Percentiles rank a stretch among this genome's conserved stretches.
phyloP scores from a whole-genome alignment of 2,329 filamentous ascomycete genomes.

The Didymella keratinophila region DNA sequence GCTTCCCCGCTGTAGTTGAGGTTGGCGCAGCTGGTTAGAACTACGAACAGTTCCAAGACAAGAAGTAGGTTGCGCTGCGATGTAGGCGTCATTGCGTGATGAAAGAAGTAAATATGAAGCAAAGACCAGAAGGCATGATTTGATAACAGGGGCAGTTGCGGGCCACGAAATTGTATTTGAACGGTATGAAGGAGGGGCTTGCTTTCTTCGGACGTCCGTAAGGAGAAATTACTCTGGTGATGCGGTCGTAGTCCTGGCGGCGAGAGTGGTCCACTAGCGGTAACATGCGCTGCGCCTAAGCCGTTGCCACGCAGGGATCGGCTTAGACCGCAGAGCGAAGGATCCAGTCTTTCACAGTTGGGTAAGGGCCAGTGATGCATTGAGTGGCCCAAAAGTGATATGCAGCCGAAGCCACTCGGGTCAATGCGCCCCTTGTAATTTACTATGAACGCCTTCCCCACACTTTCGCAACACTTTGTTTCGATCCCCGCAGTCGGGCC shows the following conservation, averaged over 20 bases:
- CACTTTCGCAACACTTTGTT: constrained; percentile 16
- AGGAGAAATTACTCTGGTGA: constrained; percentile 44
- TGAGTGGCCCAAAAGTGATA: constrained; percentile 10
- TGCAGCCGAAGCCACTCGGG: constrained; percentile 14
- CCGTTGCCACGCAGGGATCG: constrained; percentile 45
- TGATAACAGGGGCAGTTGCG: constrained; percentile 40
- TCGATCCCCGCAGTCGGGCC: constrained; percentile 19
- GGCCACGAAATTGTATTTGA: constrained; percentile 47
- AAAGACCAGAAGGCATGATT: constrained; percentile 44
- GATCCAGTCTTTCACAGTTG: constrained; percentile 19
- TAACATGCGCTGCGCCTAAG: constrained; percentile 36
- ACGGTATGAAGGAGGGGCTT: constrained; percentile 25
- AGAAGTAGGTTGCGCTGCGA: constrained; percentile 27
- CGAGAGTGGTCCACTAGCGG: constrained; percentile 7
- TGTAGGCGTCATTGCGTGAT: constrained; percentile 46
- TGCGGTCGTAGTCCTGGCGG: constrained; percentile 13
- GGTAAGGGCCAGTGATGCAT: constrained; percentile 2
- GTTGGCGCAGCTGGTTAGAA: constrained; percentile 35
- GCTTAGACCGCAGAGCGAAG: constrained; percentile 43
- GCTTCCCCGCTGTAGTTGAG: constrained; percentile 44
- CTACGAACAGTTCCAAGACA: constrained; percentile 24
- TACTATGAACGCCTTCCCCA: constrained; percentile 24
- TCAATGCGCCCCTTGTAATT: constrained; percentile 23
- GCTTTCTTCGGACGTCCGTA: constrained; percentile 47
- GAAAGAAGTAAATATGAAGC: constrained; percentile 38